Percentiles rank a stretch among this genome's conserved stretches.
phyloP scores from a whole-genome alignment of 192 early-diverging fungal species.

The Backusella psychrophila region DNA sequence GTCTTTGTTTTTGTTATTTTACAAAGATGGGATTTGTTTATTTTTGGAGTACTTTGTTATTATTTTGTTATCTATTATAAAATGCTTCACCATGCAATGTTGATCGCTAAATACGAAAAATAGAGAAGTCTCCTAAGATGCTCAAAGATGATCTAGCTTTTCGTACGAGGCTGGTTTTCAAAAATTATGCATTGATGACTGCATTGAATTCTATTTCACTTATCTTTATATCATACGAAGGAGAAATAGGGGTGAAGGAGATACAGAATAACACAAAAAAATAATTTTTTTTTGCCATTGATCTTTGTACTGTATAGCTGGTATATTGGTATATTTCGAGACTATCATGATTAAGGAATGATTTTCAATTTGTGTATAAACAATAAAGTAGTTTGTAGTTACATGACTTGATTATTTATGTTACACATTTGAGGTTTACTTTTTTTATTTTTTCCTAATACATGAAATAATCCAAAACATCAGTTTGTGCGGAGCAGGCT shows the following conservation, averaged over 20 bases:
- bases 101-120: background rate
- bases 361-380: background rate
- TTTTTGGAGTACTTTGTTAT: background rate
- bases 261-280: background rate
- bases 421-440: background rate
- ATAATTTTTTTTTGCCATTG: background rate
- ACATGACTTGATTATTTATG: background rate
- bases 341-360: background rate
- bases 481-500: no score
- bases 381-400: background rate
- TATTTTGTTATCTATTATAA: background rate
- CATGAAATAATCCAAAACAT: background rate
- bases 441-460: background rate
- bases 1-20: background rate
- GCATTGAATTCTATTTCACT: background rate
- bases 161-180: background rate
- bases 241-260: background rate
- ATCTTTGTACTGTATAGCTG: background rate
- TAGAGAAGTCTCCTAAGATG: background rate
- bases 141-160: background rate
- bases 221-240: background rate
- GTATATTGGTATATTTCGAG: background rate
- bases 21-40: background rate
- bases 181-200: background rate
- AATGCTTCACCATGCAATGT: background rate